Conservation (phyloP, 2,329 filamentous ascomycete genomes). For the Sarocladium strictum region DNA sequence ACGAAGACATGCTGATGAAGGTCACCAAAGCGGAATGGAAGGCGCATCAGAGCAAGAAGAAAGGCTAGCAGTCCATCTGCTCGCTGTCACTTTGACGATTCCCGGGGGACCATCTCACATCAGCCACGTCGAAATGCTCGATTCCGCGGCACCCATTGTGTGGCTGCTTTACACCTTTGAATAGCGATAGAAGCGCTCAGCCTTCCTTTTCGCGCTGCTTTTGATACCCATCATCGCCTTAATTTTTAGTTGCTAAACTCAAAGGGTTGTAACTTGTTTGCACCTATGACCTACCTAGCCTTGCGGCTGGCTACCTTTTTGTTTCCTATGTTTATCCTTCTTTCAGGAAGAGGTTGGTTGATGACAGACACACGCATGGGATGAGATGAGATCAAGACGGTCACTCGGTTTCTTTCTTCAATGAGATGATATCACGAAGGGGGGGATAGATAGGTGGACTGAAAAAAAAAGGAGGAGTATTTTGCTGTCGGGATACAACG, state of each 20-base stretch:
- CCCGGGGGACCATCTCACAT: background rate
- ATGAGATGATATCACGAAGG: too few relatives aligned
- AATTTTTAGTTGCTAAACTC: background rate
- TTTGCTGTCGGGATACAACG: too few relatives aligned
- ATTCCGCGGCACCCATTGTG: background rate
- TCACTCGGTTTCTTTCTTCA: background rate
- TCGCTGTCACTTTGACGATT: background rate
- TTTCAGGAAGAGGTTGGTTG: background rate
- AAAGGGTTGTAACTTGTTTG: background rate
- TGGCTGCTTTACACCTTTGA: conserved; percentile 1
- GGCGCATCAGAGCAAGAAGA: conserved; percentile 45
- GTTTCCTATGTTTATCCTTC: conserved; percentile 9
- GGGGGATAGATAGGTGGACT: background rate
- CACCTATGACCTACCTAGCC: background rate
- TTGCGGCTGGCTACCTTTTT: background rate
- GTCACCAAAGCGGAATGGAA: conserved; percentile 87
- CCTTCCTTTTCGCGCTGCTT: background rate
- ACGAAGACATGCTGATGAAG: conserved; percentile 89
- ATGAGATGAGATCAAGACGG: background rate
- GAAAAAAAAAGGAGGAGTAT: background rate
- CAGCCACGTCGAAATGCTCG: background rate
- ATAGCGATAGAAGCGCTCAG: conserved; percentile 9
- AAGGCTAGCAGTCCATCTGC: conserved; percentile 23
- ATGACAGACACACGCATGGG: background rate
- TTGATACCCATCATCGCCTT: background rate